A percentile compares a stretch with the other conserved stretches of the same genome.
These are phyloP conservation scores for Lentinula detonsa DNA, from an alignment of 768 basidiomycete species.

Conservation along the genomic window DNA sequence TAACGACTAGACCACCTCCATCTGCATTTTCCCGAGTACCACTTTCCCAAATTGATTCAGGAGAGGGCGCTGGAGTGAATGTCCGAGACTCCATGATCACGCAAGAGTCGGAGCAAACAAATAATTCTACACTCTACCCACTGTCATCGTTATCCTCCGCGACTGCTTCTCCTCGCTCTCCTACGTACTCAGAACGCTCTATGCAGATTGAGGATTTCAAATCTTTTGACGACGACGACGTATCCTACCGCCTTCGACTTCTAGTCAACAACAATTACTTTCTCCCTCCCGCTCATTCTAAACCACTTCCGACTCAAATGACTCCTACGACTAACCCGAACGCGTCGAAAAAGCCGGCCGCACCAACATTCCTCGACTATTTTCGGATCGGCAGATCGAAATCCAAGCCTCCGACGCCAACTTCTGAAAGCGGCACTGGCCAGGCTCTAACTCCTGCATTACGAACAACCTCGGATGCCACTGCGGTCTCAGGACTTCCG, in stretches of 20 bases:
- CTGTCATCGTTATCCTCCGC: conserved; percentile 73
- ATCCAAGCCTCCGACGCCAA: conserved; percentile 56
- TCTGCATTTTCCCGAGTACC: conserved; percentile 47
- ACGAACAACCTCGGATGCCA: conserved; percentile 62
- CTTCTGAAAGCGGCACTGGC: conserved; percentile 22
- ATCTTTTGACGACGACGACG: conserved; percentile 67
- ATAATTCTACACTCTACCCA: conserved; percentile 56
- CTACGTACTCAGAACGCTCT: conserved; percentile 45
- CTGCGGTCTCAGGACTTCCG: conserved; percentile 38
- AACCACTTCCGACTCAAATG: conserved; percentile 68
- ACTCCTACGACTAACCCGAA: conserved; percentile 26
- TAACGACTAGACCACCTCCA: conserved; percentile 26
- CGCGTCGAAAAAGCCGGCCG: conserved; percentile 38
- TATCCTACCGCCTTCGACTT: conserved; percentile 76
- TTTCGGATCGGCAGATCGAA: conserved; percentile 66
- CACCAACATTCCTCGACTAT: conserved; percentile 62
- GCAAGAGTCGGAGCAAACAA: conserved; percentile 50
- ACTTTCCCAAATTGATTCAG: conserved; percentile 26
- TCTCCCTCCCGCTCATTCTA: conserved; percentile 81
- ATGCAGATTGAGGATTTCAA: conserved; percentile 40
- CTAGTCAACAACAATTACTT: conserved; percentile 87
- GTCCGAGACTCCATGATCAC: conserved; percentile 44
- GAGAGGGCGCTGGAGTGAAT: conserved; percentile 23
- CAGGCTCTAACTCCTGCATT: conserved; percentile 41
- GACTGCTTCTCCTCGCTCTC: conserved; percentile 55